Percentiles rank a stretch among this genome's conserved stretches.
phyloP scores from a whole-genome alignment of 495 filamentous ascomycete species.

The Podospora pseudopauciseta region DNA sequence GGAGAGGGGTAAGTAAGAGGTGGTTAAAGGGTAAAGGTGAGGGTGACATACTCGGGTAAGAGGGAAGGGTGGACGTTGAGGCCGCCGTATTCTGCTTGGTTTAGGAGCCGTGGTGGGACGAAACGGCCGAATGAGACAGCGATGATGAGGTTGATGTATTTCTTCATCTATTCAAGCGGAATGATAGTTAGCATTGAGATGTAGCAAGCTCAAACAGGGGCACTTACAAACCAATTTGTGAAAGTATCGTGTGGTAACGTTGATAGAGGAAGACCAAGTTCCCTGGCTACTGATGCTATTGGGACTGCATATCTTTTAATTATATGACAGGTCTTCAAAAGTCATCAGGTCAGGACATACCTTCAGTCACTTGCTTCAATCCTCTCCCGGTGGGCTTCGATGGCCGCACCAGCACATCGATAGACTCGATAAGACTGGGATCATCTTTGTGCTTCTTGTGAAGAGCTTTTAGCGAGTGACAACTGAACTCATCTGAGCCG shows the following conservation, averaged over 20 bases:
- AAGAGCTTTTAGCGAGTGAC: constrained; percentile 70
- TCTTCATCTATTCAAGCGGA: constrained; percentile 48
- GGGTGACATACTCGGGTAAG: constrained; percentile 66
- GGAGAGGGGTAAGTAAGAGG: not conserved
- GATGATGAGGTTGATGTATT: constrained; percentile 73
- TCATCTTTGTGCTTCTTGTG: constrained; percentile 54
- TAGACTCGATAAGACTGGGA: constrained; percentile 62
- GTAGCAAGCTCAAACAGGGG: not conserved
- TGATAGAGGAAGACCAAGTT: constrained; percentile 56
- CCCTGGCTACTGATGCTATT: constrained; percentile 60
- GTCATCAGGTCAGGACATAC: constrained; percentile 39
- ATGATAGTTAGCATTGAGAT: not conserved
- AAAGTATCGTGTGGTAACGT: not conserved
- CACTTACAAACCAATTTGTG: not conserved
- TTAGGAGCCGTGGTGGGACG: constrained; percentile 73
- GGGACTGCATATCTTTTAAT: constrained; percentile 54
- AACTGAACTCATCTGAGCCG: constrained; percentile 90
- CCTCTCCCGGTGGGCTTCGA: constrained; percentile 73
- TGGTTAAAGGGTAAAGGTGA: not conserved
- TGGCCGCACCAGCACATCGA: constrained; percentile 82
- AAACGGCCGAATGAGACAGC: constrained; percentile 96
- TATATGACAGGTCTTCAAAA: not conserved
- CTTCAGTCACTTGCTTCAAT: constrained; percentile 64
- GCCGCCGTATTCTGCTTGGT: constrained; percentile 69
- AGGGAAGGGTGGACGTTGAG: constrained; percentile 94